Percentiles rank a stretch among this genome's conserved stretches.
Evolutionary conservation across 2,329 filamentous ascomycete species (phyloP).

Genomic region (Knufia petricola): DNA sequence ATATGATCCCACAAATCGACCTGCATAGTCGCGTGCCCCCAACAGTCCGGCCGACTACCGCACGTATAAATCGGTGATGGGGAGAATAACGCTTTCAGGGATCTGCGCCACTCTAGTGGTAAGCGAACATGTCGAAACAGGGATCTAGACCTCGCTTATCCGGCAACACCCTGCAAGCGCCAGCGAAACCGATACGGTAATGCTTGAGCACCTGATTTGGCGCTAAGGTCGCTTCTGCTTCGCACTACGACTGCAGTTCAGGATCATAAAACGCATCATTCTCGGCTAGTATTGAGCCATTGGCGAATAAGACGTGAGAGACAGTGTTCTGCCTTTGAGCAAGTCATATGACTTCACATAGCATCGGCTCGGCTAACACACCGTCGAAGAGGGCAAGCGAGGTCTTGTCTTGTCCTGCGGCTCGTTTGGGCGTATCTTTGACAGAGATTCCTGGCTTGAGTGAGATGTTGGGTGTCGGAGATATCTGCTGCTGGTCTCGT

Average conservation of each 20-base stretch:
- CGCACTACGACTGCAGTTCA: neutral
- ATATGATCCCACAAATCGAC: neutral
- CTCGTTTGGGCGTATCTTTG: neutral
- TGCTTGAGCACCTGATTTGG: neutral
- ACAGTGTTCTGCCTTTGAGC: neutral
- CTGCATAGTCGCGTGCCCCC: no score
- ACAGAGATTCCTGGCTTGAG: neutral
- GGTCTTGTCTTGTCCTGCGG: neutral
- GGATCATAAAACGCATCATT: neutral
- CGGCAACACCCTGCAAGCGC: neutral
- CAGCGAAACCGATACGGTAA: neutral
- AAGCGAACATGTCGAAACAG: constrained; percentile 5
- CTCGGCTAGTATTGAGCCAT: neutral
- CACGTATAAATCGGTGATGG: neutral
- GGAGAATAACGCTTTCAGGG: neutral
- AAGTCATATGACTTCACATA: neutral
- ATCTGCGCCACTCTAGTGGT: constrained; percentile 2
- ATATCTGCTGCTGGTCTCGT: neutral
- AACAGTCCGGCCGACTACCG: no score
- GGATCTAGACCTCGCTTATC: constrained; percentile 7
- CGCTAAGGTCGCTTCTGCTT: neutral
- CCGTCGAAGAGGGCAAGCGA: neutral
- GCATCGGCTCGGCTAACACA: neutral
- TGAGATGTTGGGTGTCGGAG: neutral
- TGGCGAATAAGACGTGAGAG: neutral